Conservation (phyloP, 139 green algal genomes). For the Chlorella sp. region DNA sequence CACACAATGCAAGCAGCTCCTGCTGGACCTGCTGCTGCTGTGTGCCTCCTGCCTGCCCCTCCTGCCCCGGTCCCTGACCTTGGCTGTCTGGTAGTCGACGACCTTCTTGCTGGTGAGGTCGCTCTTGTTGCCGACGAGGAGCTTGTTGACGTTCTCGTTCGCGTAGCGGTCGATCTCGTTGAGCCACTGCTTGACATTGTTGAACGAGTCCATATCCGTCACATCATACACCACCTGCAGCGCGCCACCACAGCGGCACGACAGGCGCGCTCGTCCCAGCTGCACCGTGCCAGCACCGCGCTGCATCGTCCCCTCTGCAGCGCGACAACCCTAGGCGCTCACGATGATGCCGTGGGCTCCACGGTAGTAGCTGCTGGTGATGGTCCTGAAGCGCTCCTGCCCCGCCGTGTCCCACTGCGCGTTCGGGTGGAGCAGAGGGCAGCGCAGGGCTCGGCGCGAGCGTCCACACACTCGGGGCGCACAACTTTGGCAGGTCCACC, state of each 20-base stretch:
- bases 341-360: slow-evolving; percentile 98
- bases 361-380: slow-evolving; percentile 97
- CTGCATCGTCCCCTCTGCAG: no score
- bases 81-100: slow-evolving; percentile 91
- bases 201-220: slow-evolving; percentile 97
- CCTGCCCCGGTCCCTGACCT: no score
- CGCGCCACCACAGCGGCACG: neutral
- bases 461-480: neutral
- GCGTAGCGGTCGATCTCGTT: slow-evolving; percentile 99
- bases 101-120: slow-evolving; percentile 95
- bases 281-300: no score
- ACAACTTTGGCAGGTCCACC: slow-evolving; percentile 14
- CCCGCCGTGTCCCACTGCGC: slow-evolving; percentile 97
- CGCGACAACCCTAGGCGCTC: slow-evolving; percentile 5
- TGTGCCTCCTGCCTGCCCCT: no score
- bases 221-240: slow-evolving; percentile 96
- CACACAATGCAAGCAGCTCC: neutral
- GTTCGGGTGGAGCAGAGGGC: neutral
- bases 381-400: slow-evolving; percentile 98
- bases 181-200: slow-evolving; percentile 99
- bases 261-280: neutral
- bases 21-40: neutral
- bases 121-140: slow-evolving; percentile 99
- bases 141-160: slow-evolving; percentile 99
- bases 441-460: no score